Evolutionary conservation across 495 filamentous ascomycete genomes (phyloP).

Genomic region (Xylaria grammica): DNA sequence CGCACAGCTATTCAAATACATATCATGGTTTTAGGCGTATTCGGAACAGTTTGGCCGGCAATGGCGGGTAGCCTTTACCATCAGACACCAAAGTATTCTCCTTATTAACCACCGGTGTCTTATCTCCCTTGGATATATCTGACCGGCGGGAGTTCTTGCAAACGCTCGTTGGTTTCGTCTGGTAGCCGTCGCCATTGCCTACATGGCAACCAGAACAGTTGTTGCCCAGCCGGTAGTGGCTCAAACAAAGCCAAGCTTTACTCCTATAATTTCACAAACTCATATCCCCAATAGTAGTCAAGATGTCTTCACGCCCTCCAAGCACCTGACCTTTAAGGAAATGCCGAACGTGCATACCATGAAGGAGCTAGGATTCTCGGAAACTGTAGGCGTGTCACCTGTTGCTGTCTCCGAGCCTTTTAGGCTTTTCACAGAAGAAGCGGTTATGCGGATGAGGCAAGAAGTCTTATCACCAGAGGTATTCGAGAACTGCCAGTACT

Average conservation of each 20-base stretch:
- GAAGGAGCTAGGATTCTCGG: slow-evolving; percentile 62
- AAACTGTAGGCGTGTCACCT: slow-evolving; percentile 64
- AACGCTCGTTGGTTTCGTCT: neutral
- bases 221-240: slow-evolving; percentile 22
- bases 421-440: slow-evolving; percentile 70
- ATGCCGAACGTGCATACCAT: slow-evolving; percentile 62
- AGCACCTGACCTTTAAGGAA: slow-evolving; percentile 61
- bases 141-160: neutral
- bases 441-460: slow-evolving; percentile 66
- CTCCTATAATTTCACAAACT: slow-evolving; percentile 32
- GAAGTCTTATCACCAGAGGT: slow-evolving; percentile 70
- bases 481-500: slow-evolving; percentile 66
- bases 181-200: neutral
- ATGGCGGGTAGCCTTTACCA: too few relatives aligned
- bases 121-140: too few relatives aligned
- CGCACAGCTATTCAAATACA: too few relatives aligned
- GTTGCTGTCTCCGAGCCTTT: slow-evolving; percentile 77
- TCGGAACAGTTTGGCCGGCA: too few relatives aligned
- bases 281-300: slow-evolving; percentile 15
- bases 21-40: too few relatives aligned
- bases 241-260: slow-evolving; percentile 23
- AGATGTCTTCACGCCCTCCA: slow-evolving; percentile 43
- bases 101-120: too few relatives aligned
- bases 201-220: slow-evolving; percentile 31
- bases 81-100: too few relatives aligned